Evolutionary conservation across 2,329 filamentous ascomycete species (phyloP).

Genomic region (Penicillium sp.): DNA sequence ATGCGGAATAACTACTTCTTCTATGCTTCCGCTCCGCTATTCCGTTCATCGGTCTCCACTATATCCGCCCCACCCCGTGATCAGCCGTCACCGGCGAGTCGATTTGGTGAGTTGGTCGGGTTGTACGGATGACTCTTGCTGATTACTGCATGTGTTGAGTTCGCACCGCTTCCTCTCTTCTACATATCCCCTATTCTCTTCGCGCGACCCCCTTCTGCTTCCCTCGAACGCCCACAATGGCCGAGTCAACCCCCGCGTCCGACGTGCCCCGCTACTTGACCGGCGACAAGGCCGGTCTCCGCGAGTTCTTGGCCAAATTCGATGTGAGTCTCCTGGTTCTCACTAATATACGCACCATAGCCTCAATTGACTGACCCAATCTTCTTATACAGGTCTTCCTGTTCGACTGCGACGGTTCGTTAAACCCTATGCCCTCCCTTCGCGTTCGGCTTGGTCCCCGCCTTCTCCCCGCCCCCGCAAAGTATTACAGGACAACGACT

Average conservation of each 20-base stretch:
- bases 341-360: not conserved
- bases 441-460: slow-evolving; percentile 6
- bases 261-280: slow-evolving; percentile 66
- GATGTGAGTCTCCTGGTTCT: slow-evolving; percentile 74
- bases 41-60: too few relatives aligned
- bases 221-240: slow-evolving; percentile 11
- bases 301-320: slow-evolving; percentile 84
- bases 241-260: slow-evolving; percentile 27
- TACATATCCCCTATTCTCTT: not conserved
- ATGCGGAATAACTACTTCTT: too few relatives aligned
- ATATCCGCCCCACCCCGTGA: slow-evolving; percentile 10
- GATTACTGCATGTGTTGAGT: not conserved
- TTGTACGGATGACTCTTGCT: slow-evolving; percentile 5
- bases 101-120: slow-evolving; percentile 20
- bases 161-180: not conserved
- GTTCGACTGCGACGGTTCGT: slow-evolving; percentile 93
- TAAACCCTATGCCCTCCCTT: not conserved
- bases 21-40: too few relatives aligned
- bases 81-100: slow-evolving; percentile 26
- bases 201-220: not conserved
- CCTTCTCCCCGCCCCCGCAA: slow-evolving; percentile 1
- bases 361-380: slow-evolving; percentile 22
- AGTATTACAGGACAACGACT: slow-evolving; percentile 35
- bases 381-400: slow-evolving; percentile 71
- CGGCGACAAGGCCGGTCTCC: slow-evolving; percentile 75